These are phyloP conservation scores for Suzukiozyma palmioleophila DNA, from an alignment of 1,139 yeast genomes.

Conservation along the genomic window DNA sequence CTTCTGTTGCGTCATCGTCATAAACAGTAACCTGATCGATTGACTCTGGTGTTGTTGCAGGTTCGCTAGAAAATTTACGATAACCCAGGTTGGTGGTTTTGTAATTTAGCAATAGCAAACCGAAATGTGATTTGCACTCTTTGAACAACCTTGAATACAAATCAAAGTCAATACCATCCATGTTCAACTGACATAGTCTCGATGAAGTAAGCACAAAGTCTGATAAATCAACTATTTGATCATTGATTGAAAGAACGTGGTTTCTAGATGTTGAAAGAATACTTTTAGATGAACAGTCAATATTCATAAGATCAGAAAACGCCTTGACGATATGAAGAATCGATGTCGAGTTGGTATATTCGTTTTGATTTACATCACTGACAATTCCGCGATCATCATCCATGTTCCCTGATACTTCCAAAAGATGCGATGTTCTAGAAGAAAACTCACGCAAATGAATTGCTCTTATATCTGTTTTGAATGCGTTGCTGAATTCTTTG, in stretches of 20 bases:
- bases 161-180: slow-evolving; percentile 14
- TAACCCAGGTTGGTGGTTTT: not conserved
- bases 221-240: slow-evolving; percentile 22
- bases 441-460: slow-evolving; percentile 56
- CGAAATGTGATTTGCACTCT: slow-evolving; percentile 26
- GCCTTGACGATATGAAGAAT: slow-evolving; percentile 50
- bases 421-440: slow-evolving; percentile 63
- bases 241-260: slow-evolving; percentile 26
- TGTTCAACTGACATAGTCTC: slow-evolving; percentile 17
- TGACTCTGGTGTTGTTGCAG: not conserved
- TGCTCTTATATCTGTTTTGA: slow-evolving; percentile 39
- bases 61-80: not conserved
- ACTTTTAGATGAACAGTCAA: slow-evolving; percentile 49
- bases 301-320: slow-evolving; percentile 47
- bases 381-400: slow-evolving; percentile 11
- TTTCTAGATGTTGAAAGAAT: slow-evolving; percentile 43
- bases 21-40: slow-evolving; percentile 1
- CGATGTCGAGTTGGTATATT: slow-evolving; percentile 40
- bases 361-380: slow-evolving; percentile 15
- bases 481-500: slow-evolving; percentile 12
- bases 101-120: slow-evolving; percentile 24
- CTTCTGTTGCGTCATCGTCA: slow-evolving; percentile 4
- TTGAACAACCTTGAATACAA: slow-evolving; percentile 24
- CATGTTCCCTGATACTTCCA: slow-evolving; percentile 49
- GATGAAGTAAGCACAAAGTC: slow-evolving; percentile 25